A percentile compares a stretch with the other conserved stretches of the same genome.
Conservation (phyloP, 345 rosid genomes). For the Trapa incisa region DNA sequence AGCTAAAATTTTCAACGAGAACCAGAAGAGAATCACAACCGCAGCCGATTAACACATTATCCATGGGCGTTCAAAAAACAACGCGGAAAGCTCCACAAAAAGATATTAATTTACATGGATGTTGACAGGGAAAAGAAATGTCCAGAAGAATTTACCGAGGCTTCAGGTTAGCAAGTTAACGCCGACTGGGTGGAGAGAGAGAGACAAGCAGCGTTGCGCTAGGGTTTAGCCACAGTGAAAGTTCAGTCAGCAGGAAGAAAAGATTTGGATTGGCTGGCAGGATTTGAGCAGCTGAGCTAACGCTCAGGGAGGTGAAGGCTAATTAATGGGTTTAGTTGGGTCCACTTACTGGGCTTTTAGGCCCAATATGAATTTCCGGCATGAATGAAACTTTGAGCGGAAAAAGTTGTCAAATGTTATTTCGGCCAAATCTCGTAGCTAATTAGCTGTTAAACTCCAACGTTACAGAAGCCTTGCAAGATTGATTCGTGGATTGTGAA, state of each 20-base stretch:
- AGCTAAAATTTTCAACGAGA: neutral
- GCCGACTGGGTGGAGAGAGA: neutral
- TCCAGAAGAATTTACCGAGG: neutral
- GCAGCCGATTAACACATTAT: neutral
- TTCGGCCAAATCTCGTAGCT: no score
- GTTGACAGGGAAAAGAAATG: neutral
- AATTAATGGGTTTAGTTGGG: neutral
- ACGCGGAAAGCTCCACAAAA: neutral
- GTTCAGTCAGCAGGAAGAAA: neutral
- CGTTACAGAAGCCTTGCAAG: no score
- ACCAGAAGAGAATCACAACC: neutral
- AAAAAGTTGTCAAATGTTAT: no score
- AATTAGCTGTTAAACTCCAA: no score
- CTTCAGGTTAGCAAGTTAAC: neutral
- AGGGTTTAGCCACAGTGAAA: neutral
- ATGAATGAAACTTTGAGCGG: no score
- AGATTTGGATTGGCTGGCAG: neutral
- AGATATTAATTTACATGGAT: neutral
- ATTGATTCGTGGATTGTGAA: no score
- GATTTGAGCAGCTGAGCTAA: no score
- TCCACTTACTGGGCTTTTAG: neutral
- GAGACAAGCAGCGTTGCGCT: conserved; percentile 3
- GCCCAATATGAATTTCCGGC: no score
- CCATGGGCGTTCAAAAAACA: neutral
- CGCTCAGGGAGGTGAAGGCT: neutral